Percentiles rank a stretch among this genome's conserved stretches.
Conservation (phyloP, 768 basidiomycete species). For the Lepiota venenata region DNA sequence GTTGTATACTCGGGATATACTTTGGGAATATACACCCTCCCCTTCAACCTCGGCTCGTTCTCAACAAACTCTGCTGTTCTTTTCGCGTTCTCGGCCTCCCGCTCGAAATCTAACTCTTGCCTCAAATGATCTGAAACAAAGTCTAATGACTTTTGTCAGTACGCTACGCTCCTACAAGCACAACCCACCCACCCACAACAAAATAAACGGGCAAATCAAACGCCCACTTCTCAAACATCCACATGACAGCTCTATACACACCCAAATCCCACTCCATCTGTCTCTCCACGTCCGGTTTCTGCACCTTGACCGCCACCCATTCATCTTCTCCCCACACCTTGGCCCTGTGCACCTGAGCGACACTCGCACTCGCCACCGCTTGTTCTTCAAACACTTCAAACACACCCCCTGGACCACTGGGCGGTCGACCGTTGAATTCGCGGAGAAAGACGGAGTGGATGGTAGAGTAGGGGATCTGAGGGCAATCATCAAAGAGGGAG, state of each 20-base stretch:
- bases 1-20: conserved; percentile 73
- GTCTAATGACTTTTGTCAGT: too few species aligned
- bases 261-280: conserved; percentile 87
- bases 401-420: conserved; percentile 63
- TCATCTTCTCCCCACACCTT: conserved; percentile 43
- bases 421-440: conserved; percentile 61
- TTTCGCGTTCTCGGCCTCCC: conserved; percentile 76
- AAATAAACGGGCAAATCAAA: conserved; percentile 89
- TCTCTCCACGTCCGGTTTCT: conserved; percentile 84
- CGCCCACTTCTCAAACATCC: conserved; percentile 72
- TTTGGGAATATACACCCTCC: conserved; percentile 74
- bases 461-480: conserved; percentile 72
- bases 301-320: conserved; percentile 92
- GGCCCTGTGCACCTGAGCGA: conserved; percentile 91
- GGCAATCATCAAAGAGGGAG: conserved; percentile 85
- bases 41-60: conserved; percentile 50
- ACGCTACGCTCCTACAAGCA: too few species aligned
- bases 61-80: conserved; percentile 67
- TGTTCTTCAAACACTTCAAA: conserved; percentile 77
- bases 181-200: conserved; percentile 49
- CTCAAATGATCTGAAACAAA: conserved; percentile 81
- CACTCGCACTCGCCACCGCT: conserved; percentile 84
- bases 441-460: conserved; percentile 63
- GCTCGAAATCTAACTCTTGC: conserved; percentile 76
- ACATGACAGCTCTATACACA: conserved; percentile 69